Percentiles rank a stretch among this genome's conserved stretches.
Evolutionary conservation across 208 protist species (phyloP).

Genomic region (Trypanosoma avium): DNA sequence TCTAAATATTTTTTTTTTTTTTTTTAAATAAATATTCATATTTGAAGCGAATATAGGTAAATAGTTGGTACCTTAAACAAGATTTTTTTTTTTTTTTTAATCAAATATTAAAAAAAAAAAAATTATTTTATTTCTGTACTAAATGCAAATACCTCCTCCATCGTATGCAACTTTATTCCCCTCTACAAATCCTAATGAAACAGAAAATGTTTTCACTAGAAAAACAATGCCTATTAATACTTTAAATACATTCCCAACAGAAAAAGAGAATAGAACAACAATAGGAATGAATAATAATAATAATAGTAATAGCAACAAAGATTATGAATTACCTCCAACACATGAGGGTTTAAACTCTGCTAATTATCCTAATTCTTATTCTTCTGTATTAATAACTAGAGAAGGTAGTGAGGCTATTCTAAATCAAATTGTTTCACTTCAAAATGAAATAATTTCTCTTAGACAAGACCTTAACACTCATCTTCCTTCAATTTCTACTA

Average conservation of each 20-base stretch:
- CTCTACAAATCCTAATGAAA: not conserved
- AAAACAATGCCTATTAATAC: too few relatives aligned
- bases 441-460: not conserved
- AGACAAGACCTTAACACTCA: not conserved
- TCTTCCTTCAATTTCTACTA: too few relatives aligned
- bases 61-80: too few relatives aligned
- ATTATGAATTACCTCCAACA: not conserved
- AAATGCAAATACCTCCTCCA: slow-evolving; percentile 4
- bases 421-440: slow-evolving; percentile 1
- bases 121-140: not conserved
- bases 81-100: too few relatives aligned
- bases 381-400: not conserved
- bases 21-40: not conserved
- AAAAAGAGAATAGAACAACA: not conserved
- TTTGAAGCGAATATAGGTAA: not conserved
- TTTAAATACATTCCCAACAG: too few relatives aligned
- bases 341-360: not conserved
- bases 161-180: slow-evolving; percentile 1
- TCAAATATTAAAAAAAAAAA: too few relatives aligned
- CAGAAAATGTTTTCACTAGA: too few relatives aligned
- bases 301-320: too few relatives aligned
- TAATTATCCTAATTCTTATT: not conserved
- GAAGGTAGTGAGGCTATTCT: not conserved
- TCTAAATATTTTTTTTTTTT: not conserved
- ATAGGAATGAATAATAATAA: not conserved